phyloP scores from a whole-genome alignment of 768 basidiomycete species.

The Trametes elegans region DNA sequence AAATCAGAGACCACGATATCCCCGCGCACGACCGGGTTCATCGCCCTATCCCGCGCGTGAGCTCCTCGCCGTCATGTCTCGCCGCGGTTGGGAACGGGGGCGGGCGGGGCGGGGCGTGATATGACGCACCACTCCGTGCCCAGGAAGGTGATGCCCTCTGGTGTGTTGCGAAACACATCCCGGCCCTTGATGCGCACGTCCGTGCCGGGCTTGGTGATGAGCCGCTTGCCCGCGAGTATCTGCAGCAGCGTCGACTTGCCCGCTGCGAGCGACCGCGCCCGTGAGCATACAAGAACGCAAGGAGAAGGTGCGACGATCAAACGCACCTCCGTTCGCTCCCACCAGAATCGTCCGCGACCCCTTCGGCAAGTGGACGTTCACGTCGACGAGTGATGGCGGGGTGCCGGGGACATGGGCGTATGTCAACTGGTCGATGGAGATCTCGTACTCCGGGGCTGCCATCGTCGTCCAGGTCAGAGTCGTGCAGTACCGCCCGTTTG shows the following conservation, averaged over 20 bases:
- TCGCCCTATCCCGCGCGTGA: conserved; percentile 62
- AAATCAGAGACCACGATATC: conserved; percentile 94
- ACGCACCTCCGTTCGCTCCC: conserved; percentile 90
- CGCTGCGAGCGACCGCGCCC: conserved; percentile 40
- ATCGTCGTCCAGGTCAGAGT: not conserved
- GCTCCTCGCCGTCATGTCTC: not conserved
- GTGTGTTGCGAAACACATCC: conserved; percentile 89
- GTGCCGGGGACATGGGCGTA: conserved; percentile 49
- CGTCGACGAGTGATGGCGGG: conserved; percentile 56
- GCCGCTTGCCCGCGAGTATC: conserved; percentile 87
- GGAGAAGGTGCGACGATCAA: not conserved
- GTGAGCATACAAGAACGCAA: not conserved
- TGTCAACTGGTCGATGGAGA: conserved; percentile 46
- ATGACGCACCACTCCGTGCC: conserved; percentile 87
- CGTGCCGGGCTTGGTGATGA: conserved; percentile 53
- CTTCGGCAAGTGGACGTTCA: conserved; percentile 62
- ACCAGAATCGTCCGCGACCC: conserved; percentile 86
- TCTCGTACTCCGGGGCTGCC: conserved; percentile 30
- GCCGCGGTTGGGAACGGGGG: not conserved
- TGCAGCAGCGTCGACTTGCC: conserved; percentile 97
- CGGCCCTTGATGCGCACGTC: conserved; percentile 69
- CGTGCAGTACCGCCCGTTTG: not conserved
- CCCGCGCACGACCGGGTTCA: conserved; percentile 93
- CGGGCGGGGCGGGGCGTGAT: no score
- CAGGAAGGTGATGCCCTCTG: conserved; percentile 78